Percentiles rank a stretch among this genome's conserved stretches.
These are phyloP conservation scores for Pelargonium australe DNA, from an alignment of 441 rosid species.

Conservation along the genomic window DNA sequence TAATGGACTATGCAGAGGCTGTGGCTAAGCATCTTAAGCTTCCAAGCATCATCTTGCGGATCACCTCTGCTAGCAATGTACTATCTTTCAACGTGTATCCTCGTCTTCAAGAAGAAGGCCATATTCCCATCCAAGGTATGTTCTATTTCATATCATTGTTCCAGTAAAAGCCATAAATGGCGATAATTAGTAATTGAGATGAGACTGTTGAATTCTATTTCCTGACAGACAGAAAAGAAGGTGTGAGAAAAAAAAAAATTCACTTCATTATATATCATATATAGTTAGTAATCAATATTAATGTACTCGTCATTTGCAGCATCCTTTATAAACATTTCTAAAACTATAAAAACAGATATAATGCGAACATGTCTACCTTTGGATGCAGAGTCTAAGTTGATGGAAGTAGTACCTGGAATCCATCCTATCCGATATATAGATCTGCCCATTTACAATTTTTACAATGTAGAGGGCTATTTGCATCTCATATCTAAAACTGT, in stretches of 20 bases:
- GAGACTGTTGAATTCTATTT: slow-evolving; percentile 16
- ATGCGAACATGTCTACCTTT: too few relatives aligned
- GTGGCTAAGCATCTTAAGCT: slow-evolving; percentile 18
- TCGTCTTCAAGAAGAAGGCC: slow-evolving; percentile 14
- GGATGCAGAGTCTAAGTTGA: neutral
- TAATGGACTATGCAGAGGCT: slow-evolving; percentile 20
- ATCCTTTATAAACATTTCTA: too few relatives aligned
- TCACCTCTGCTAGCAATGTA: neutral
- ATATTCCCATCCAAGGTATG: slow-evolving; percentile 20
- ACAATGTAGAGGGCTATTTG: neutral
- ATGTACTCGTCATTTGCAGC: too few relatives aligned
- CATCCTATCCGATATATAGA: slow-evolving; percentile 14
- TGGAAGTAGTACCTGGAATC: neutral
- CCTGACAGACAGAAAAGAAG: too few relatives aligned
- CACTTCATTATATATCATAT: too few relatives aligned
- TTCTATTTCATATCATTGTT: neutral
- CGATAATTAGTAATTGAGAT: too few relatives aligned
- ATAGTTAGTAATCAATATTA: too few relatives aligned
- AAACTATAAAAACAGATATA: too few relatives aligned
- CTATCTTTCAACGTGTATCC: neutral
- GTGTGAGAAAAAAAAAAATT: too few relatives aligned
- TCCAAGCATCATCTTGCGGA: slow-evolving; percentile 12
- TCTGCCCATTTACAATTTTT: neutral
- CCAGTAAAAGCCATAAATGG: neutral
- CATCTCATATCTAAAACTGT: neutral